phyloP scores from a whole-genome alignment of 345 rosid genomes.

The Populus euphratica region DNA sequence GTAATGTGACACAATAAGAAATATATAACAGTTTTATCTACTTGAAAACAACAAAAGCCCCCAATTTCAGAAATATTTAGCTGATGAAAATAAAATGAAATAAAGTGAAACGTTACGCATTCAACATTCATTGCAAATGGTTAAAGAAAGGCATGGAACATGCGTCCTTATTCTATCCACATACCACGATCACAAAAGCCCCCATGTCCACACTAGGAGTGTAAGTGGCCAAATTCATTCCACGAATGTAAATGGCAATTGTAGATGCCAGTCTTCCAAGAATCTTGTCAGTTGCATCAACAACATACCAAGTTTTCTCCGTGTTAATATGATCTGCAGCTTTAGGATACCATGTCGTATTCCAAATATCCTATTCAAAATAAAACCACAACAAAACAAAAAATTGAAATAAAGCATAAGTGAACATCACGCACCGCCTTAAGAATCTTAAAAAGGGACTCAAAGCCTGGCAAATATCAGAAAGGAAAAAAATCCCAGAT shows the following conservation, averaged over 20 bases:
- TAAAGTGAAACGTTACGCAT: not conserved
- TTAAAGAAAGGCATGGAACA: not conserved
- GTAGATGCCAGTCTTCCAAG: slow-evolving; percentile 90
- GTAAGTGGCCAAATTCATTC: slow-evolving; percentile 82
- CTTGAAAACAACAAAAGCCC: not conserved
- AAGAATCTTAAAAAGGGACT: not conserved
- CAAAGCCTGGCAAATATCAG: not conserved
- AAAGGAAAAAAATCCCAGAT: not conserved
- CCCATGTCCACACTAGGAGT: slow-evolving; percentile 99
- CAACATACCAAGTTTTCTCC: slow-evolving; percentile 79
- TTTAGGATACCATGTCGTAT: slow-evolving; percentile 95
- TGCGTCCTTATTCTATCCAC: slow-evolving; percentile 13
- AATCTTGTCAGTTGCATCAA: slow-evolving; percentile 87
- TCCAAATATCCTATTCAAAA: slow-evolving; percentile 79
- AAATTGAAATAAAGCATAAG: not conserved
- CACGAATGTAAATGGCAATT: slow-evolving; percentile 82
- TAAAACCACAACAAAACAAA: not conserved
- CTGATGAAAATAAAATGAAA: too few species aligned
- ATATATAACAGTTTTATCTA: not conserved
- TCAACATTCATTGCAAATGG: not conserved
- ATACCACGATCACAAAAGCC: slow-evolving; percentile 95
- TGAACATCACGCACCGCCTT: not conserved
- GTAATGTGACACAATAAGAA: not conserved
- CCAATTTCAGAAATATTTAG: not conserved
- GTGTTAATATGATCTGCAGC: slow-evolving; percentile 79